Percentiles rank a stretch among this genome's conserved stretches.
Evolutionary conservation across 2,329 filamentous ascomycete genomes (phyloP).

Genomic region (Claviceps digitariae): DNA sequence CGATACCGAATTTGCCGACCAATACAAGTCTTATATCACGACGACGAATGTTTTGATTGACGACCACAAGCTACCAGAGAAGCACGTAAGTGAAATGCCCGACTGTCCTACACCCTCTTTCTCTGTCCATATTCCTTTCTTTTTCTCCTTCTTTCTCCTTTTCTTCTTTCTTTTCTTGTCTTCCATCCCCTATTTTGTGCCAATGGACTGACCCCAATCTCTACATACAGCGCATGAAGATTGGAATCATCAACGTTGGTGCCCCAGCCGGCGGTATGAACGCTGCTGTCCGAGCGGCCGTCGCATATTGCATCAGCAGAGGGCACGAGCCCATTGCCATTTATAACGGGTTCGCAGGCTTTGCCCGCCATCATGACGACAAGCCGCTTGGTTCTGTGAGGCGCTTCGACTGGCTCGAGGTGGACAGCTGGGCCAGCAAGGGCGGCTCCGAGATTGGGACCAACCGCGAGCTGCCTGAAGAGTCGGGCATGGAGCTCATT

Average conservation of each 20-base stretch:
- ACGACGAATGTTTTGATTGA: conserved; percentile 74
- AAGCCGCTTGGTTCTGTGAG: conserved; percentile 71
- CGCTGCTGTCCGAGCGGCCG: conserved; percentile 81
- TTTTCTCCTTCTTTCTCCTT: too few species aligned
- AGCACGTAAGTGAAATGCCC: conserved; percentile 46
- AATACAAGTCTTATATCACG: conserved; percentile 80
- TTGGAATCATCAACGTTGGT: conserved; percentile 94
- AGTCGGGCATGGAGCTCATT: conserved; percentile 69
- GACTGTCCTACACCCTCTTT: neutral
- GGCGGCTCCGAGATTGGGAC: conserved; percentile 97
- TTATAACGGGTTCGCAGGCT: conserved; percentile 91
- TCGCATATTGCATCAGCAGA: conserved; percentile 80
- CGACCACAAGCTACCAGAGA: conserved; percentile 48
- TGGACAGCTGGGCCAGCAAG: conserved; percentile 89
- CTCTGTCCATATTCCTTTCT: too few species aligned
- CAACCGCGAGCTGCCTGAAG: conserved; percentile 80
- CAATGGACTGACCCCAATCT: too few species aligned
- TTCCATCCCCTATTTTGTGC: too few species aligned
- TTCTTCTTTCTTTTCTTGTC: too few species aligned
- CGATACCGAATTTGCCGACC: conserved; percentile 87
- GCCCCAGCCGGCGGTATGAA: conserved; percentile 98
- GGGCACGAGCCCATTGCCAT: conserved; percentile 91
- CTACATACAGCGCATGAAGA: conserved; percentile 57
- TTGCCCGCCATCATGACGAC: conserved; percentile 81
- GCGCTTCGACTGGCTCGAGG: conserved; percentile 82